Base-by-base conservation (phyloP, 176 grass and related monocot species). In the Oropetium thomaeum region DNA sequence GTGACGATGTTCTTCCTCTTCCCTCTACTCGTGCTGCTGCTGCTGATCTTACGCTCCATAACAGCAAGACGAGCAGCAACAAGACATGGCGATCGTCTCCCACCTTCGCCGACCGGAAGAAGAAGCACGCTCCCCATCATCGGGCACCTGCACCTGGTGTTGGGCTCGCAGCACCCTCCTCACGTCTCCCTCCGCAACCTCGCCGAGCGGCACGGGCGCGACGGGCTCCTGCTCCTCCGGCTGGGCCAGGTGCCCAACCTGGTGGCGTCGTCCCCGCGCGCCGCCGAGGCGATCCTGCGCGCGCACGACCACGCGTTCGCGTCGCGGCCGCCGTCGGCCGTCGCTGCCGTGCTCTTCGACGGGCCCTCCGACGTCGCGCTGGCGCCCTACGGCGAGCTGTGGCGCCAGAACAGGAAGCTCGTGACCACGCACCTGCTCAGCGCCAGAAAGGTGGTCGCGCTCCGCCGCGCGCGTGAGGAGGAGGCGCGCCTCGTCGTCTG, bases 261-360 rank as follows among this genome's bases (percentile, higher is more conserved):
- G 0, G 17, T 93, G n/a, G 84, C 85, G 8, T 87, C 87, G 0
- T 93, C 90, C 0, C 58, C 87, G 5, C 39, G 51, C 10, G 69
- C 78, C 8, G 87, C 90, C 0, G 14, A 58, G 48, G 84, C 64
- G 2, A 28, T 87, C 35, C 14, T 93, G 15, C 85, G 51, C 27
- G 67, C 78, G 39, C 83, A 87, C 78, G 90, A 93, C 74, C 86
- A 85, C 64, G 65, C 63, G 25, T 82, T 93, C 42, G 83, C 87
- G 19, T 84, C 90, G 2, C 84, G 87, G 13, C 80, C 80, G 0
- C 3, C 3, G 2, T 67, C 65, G 19, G 20, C 19, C 1, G 8
- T 73, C 5, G 25, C 30, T 12, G 53, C 58, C 20, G 17, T 49
- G 31, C 65, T 81, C 59, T 2, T 79, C 5, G 64, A 77, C 15